phyloP scores from a whole-genome alignment of 2,329 filamentous ascomycete genomes.

The Beauveria medogensis region DNA sequence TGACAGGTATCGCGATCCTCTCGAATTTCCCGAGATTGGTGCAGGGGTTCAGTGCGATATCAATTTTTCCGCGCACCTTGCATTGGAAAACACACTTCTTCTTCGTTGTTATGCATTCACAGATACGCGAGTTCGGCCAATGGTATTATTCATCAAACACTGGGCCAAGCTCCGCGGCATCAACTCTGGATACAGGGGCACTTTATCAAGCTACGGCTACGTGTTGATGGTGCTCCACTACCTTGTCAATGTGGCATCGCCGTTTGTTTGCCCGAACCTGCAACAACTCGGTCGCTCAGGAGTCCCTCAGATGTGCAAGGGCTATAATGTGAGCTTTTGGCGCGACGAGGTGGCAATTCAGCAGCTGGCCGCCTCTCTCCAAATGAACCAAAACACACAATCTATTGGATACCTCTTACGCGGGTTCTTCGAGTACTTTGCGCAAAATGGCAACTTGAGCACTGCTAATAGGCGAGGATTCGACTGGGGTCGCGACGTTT shows the following conservation, averaged over 20 bases:
- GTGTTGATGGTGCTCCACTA: constrained; percentile 90
- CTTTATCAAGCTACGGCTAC: constrained; percentile 83
- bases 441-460: constrained; percentile 49
- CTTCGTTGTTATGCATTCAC: constrained; percentile 76
- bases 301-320: constrained; percentile 41
- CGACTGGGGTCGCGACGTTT: constrained; percentile 70
- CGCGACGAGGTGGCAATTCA: constrained; percentile 63
- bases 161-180: constrained; percentile 84
- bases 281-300: constrained; percentile 46
- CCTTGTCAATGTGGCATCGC: constrained; percentile 70
- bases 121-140: constrained; percentile 66
- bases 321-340: constrained; percentile 70
- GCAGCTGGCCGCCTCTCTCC: constrained; percentile 46
- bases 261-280: constrained; percentile 79
- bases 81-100: constrained; percentile 74
- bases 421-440: constrained; percentile 85
- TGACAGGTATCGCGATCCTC: constrained; percentile 47
- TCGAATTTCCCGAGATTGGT: constrained; percentile 71
- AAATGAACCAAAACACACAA: constrained; percentile 61
- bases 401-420: constrained; percentile 63
- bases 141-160: constrained; percentile 81
- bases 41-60: constrained; percentile 86
- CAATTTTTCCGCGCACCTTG: constrained; percentile 81
- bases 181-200: constrained; percentile 80
- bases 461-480: constrained; percentile 51